Evolutionary conservation across 2,329 filamentous ascomycete genomes (phyloP).

Genomic region (Paecilomyces fulvus): DNA sequence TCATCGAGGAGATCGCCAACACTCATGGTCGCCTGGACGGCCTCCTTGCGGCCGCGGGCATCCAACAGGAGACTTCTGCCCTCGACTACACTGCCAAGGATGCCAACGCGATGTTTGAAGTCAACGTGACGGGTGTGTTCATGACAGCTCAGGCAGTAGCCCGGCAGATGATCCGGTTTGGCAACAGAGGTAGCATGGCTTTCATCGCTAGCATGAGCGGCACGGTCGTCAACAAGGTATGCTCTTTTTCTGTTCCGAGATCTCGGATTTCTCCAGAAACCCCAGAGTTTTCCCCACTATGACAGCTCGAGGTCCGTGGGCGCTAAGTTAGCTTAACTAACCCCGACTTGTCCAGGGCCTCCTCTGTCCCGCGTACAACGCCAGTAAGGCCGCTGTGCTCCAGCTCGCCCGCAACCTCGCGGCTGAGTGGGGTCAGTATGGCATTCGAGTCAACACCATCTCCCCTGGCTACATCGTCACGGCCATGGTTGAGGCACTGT

Average conservation of each 20-base stretch:
- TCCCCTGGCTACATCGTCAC: constrained; percentile 41
- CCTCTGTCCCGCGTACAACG: constrained; percentile 42
- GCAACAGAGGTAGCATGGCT: constrained; percentile 52
- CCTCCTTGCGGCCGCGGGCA: constrained; percentile 62
- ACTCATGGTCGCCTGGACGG: constrained; percentile 68
- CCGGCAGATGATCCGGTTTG: constrained; percentile 55
- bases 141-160: constrained; percentile 58
- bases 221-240: constrained; percentile 47
- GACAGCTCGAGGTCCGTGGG: background rate
- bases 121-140: constrained; percentile 54
- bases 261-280: background rate
- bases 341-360: constrained; percentile 27
- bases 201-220: constrained; percentile 58
- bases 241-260: constrained; percentile 7
- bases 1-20: constrained; percentile 61
- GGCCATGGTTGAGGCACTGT: constrained; percentile 37
- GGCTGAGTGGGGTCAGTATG: constrained; percentile 40
- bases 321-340: too few species aligned
- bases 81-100: constrained; percentile 64
- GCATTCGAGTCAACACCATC: constrained; percentile 43
- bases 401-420: constrained; percentile 41
- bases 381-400: constrained; percentile 41
- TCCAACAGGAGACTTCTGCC: constrained; percentile 74
- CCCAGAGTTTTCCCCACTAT: background rate
- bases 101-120: constrained; percentile 54